These are phyloP conservation scores for Penicillium sp. DNA, from an alignment of 2,329 filamentous ascomycete species.

Conservation along the genomic window DNA sequence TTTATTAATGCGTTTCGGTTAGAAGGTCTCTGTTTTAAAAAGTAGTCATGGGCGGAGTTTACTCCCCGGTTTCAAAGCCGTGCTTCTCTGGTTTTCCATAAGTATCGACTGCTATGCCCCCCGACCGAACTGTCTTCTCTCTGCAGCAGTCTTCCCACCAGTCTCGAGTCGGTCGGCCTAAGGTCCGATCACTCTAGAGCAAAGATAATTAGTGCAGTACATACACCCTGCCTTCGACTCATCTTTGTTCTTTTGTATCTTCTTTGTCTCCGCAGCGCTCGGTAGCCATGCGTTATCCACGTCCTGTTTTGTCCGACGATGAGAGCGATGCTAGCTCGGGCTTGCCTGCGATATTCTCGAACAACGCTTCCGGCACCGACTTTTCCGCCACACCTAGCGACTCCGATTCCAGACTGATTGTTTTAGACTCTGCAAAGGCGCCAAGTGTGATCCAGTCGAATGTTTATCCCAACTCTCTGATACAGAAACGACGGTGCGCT, in stretches of 20 bases:
- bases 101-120: too few relatives aligned
- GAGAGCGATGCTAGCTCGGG: neutral
- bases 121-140: neutral
- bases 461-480: conserved; percentile 17
- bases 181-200: neutral
- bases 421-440: neutral
- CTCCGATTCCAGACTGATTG: neutral
- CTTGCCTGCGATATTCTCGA: neutral
- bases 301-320: conserved; percentile 1
- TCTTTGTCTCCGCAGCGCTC: neutral
- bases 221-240: neutral
- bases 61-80: too few relatives aligned
- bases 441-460: conserved; percentile 3
- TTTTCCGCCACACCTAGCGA: neutral
- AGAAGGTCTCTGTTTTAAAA: too few relatives aligned
- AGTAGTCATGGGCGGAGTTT: too few relatives aligned
- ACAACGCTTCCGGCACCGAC: neutral
- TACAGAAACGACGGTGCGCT: neutral
- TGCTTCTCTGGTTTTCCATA: too few relatives aligned
- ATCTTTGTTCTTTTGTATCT: neutral
- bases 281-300: neutral
- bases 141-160: neutral
- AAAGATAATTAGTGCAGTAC: neutral
- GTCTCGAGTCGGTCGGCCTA: neutral
- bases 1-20: neutral